Percentiles rank a stretch among this genome's conserved stretches.
These are phyloP conservation scores for Pichia scutulata DNA, from an alignment of 805 yeast genomes.

Conservation along the genomic window DNA sequence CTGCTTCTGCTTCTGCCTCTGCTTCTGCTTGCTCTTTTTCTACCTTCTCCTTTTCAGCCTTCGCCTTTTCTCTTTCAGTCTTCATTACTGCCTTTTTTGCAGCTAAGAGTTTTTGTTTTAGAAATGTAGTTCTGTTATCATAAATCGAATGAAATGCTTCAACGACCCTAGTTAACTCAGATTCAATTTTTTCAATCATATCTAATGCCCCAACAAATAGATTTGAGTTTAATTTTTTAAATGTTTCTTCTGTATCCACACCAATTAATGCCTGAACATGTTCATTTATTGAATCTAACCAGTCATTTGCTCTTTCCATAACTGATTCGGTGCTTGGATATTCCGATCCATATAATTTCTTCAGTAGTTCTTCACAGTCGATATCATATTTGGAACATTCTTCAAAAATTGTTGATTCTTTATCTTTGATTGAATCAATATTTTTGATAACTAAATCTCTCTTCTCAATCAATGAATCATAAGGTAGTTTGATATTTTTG, in stretches of 20 bases:
- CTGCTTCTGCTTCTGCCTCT: neutral
- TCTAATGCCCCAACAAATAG: constrained; percentile 25
- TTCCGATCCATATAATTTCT: neutral
- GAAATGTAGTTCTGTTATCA: constrained; percentile 21
- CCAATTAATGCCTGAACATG: neutral
- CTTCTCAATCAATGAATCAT: constrained; percentile 29
- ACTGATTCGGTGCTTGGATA: constrained; percentile 1
- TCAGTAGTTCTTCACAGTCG: constrained; percentile 41
- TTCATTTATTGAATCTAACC: neutral
- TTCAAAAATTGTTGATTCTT: neutral
- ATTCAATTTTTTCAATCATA: constrained; percentile 20
- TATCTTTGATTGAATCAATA: constrained; percentile 2
- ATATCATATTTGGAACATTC: constrained; percentile 34
- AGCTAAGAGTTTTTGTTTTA: constrained; percentile 14
- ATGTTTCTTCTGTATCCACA: neutral
- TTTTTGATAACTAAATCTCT: neutral
- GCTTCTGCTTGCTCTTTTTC: neutral
- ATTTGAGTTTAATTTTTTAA: constrained; percentile 14
- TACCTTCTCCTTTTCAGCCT: neutral
- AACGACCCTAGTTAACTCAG: constrained; percentile 11
- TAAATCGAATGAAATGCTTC: constrained; percentile 22
- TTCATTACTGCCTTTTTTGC: constrained; percentile 10
- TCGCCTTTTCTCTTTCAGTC: constrained; percentile 14
- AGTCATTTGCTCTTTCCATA: neutral
- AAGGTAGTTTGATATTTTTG: constrained; percentile 29